Base-by-base conservation (phyloP, 257 asterid species). In the Plantago elongata region DNA sequence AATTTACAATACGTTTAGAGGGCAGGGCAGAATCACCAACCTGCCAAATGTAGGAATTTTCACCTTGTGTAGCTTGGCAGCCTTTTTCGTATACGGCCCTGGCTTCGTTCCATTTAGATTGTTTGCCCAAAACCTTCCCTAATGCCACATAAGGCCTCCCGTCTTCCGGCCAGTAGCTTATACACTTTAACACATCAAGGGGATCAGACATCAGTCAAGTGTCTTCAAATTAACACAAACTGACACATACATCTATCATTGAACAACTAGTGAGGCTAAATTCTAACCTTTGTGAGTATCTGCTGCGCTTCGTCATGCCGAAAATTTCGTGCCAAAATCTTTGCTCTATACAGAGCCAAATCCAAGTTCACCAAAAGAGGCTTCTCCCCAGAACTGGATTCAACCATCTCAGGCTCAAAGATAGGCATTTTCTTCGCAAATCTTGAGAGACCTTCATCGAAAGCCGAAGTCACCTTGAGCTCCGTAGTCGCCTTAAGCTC, bases 1-100 rank as follows among this genome's bases (percentile, higher is more conserved):
- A 48, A 48, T n/a, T n/a, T n/a, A n/a, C n/a, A n/a, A n/a, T n/a
- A n/a, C n/a, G 2, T 50, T 51, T 22, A 10, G 60, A 44, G 57
- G 52, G 27, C 27, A 22, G 27, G 27, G 12, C 16, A 11, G 18
- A 17, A 11, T 47, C 16, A 71, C 79, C 43, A 76, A 89, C 99
- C 97, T 92, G 99, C 97, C 97, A 92, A 73, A 92, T 84, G 77
- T 78, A 92, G n/a, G 99, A 81, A 68, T 92, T 92, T 72, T 92
- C 99, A 30, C 99, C 99, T 75, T 83, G 91, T 43, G 97, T 92
- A 55, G 99, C 95, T 57, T 92, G 99, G 69, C 96, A 92, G 34
- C 99, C 99, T 78, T 84, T 87, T 45, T 92, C 99, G 46, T 92
- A 89, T 7, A 92, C 87, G 52, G 83, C 79, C 72, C 96, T 83